A percentile compares a stretch with the other conserved stretches of the same genome.
Conservation (phyloP, 345 rosid genomes). For the Gossypium mustelinum region DNA sequence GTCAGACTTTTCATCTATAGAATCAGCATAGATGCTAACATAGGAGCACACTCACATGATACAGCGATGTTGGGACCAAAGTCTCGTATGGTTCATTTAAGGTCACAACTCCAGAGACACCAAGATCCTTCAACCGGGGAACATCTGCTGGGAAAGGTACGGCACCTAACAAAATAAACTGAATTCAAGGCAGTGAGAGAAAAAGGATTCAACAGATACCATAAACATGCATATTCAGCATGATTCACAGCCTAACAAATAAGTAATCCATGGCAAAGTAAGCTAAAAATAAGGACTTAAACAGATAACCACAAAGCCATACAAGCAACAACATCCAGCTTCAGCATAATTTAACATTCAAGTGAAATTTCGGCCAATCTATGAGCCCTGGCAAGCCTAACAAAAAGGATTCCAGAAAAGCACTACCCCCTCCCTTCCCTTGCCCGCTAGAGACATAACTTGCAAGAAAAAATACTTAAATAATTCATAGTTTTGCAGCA, state of each 20-base stretch:
- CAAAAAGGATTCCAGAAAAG: background rate
- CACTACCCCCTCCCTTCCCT: background rate
- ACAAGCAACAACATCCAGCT: background rate
- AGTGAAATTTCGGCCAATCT: background rate
- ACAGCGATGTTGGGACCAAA: slow-evolving; percentile 45
- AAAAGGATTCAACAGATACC: background rate
- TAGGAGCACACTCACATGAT: slow-evolving; percentile 32
- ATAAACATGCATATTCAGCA: background rate
- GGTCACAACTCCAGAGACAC: slow-evolving; percentile 49
- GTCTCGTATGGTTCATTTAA: slow-evolving; percentile 55
- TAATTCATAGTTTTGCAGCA: background rate
- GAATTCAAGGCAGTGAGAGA: slow-evolving; percentile 11
- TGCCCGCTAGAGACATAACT: background rate
- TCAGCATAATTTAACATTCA: background rate
- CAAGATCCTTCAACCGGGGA: slow-evolving; percentile 41
- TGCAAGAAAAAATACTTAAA: background rate
- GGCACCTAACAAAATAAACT: slow-evolving; percentile 44
- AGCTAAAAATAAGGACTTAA: background rate
- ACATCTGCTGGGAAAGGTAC: slow-evolving; percentile 53
- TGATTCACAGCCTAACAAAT: background rate
- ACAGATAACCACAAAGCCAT: background rate
- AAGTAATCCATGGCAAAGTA: slow-evolving; percentile 15
- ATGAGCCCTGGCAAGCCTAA: background rate
- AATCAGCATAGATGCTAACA: background rate
- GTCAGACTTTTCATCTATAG: background rate